A percentile compares a stretch with the other conserved stretches of the same genome.
Evolutionary conservation across 176 grass and related monocot genomes (phyloP).

Genomic region (Raddia guianensis): DNA sequence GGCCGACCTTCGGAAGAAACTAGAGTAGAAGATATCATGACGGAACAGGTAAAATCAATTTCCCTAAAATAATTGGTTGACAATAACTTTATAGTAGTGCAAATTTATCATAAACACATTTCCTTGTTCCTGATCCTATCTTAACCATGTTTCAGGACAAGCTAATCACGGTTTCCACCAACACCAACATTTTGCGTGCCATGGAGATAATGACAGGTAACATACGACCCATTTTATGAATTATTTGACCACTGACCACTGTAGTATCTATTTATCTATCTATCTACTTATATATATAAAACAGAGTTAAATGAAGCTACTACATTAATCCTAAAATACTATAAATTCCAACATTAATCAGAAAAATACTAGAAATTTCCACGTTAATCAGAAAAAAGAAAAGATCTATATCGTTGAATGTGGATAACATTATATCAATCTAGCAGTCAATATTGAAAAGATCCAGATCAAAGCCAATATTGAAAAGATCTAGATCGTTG

Average conservation of each 20-base stretch:
- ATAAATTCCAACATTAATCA: too few species aligned
- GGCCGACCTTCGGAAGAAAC: constrained; percentile 60
- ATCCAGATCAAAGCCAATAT: too few species aligned
- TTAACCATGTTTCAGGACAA: constrained; percentile 53
- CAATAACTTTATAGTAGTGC: neutral
- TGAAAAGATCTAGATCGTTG: too few species aligned
- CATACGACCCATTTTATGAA: neutral
- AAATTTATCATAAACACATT: neutral
- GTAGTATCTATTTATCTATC: too few species aligned
- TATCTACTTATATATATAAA: too few species aligned
- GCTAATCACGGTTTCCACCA: constrained; percentile 62
- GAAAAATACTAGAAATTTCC: too few species aligned
- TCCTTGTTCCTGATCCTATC: constrained; percentile 20
- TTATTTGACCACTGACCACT: neutral
- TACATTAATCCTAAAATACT: too few species aligned
- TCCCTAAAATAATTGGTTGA: neutral
- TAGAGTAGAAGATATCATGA: constrained; percentile 87
- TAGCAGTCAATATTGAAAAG: too few species aligned
- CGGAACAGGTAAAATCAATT: constrained; percentile 67
- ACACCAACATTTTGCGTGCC: constrained; percentile 76
- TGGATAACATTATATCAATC: too few species aligned
- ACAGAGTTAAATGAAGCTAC: too few species aligned
- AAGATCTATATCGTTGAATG: too few species aligned
- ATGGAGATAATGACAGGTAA: constrained; percentile 96
- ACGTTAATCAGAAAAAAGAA: too few species aligned